Evolutionary conservation across 2,329 filamentous ascomycete species (phyloP).

Genomic region (Colletotrichum sublineola): DNA sequence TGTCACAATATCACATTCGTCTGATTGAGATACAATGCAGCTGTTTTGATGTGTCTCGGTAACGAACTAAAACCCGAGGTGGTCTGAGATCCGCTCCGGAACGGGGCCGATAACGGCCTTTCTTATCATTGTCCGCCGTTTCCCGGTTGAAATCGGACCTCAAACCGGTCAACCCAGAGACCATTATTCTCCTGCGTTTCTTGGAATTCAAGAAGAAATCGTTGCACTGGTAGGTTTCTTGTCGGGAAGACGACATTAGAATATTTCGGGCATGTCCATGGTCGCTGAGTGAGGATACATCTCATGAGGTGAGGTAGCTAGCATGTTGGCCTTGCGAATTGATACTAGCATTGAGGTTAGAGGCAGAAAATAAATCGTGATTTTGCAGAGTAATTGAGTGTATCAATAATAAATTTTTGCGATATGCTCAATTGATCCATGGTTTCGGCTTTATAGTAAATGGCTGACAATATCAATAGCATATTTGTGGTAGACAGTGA

Average conservation of each 20-base stretch:
- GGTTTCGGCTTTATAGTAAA: not conserved
- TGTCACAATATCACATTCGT: too few relatives aligned
- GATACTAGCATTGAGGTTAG: rapidly evolving
- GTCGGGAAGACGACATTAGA: constrained; percentile 46
- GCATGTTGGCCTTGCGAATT: not conserved
- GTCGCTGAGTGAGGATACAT: constrained; percentile 3
- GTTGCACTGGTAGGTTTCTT: constrained; percentile 46
- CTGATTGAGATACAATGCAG: too few relatives aligned
- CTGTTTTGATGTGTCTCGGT: not conserved
- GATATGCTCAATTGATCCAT: not conserved
- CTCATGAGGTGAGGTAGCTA: rapidly evolving
- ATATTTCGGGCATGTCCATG: constrained; percentile 43
- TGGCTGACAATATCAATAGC: not conserved
- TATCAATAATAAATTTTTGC: not conserved
- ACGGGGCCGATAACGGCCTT: constrained; percentile 22
- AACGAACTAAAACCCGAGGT: constrained; percentile 8
- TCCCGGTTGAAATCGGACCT: not conserved
- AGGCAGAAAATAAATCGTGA: not conserved
- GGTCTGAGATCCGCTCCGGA: constrained; percentile 19
- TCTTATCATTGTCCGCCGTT: not conserved
- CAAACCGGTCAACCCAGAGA: not conserved
- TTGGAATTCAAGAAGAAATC: constrained; percentile 47
- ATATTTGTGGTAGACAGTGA: too few relatives aligned
- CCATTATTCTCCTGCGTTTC: constrained; percentile 4
- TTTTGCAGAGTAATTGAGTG: not conserved